Conservation (phyloP, 2,329 filamentous ascomycete species). For the Colletotrichum caudatum region DNA sequence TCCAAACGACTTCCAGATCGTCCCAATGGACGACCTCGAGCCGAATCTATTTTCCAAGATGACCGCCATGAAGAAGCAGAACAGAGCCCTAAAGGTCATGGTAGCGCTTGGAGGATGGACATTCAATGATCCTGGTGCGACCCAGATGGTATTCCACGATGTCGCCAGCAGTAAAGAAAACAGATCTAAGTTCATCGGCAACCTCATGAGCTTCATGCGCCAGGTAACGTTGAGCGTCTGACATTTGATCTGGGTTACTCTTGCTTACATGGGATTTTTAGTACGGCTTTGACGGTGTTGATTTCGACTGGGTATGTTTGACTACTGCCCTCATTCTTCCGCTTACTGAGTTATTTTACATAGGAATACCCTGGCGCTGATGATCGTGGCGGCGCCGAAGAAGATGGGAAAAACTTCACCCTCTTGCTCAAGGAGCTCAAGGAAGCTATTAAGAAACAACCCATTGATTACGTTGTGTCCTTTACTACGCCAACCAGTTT, state of each 20-base stretch:
- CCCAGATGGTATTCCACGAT: constrained; percentile 46
- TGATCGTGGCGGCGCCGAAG: constrained; percentile 43
- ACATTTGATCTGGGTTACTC: too few relatives aligned
- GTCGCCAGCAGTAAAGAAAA: constrained; percentile 40
- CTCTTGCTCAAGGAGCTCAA: constrained; percentile 44
- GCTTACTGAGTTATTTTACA: too few relatives aligned
- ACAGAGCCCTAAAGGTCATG: constrained; percentile 47
- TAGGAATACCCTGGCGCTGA: constrained; percentile 37
- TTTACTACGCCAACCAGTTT: constrained; percentile 46
- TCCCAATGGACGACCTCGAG: constrained; percentile 45
- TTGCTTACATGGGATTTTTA: too few relatives aligned
- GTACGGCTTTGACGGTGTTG: constrained; percentile 40
- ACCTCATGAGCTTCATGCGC: constrained; percentile 30
- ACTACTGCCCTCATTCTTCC: too few relatives aligned
- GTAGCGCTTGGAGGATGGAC: constrained; percentile 58
- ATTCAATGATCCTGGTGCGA: constrained; percentile 50
- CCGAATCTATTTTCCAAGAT: constrained; percentile 44
- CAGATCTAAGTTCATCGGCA: constrained; percentile 22
- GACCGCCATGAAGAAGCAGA: constrained; percentile 48
- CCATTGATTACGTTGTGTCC: constrained; percentile 42
- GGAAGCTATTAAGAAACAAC: constrained; percentile 26
- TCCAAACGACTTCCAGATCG: constrained; percentile 47
- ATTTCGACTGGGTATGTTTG: constrained; percentile 35
- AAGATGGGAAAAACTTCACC: constrained; percentile 45
- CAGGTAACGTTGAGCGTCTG: too few relatives aligned